A percentile compares a stretch with the other conserved stretches of the same genome.
Evolutionary conservation across 179 eudicot species (phyloP).

Genomic region (Silene vulgaris): DNA sequence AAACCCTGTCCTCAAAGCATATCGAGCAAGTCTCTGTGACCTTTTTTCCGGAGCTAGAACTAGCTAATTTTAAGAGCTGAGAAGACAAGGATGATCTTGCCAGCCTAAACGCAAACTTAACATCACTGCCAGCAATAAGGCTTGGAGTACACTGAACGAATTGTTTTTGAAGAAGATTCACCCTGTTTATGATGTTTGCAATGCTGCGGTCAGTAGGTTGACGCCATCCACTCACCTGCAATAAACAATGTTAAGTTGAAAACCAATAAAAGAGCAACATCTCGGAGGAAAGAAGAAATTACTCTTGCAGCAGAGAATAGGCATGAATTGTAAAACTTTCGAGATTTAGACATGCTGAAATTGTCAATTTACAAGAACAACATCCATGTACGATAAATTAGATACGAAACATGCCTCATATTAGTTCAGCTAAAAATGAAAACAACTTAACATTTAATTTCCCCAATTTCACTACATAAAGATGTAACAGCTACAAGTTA

Average conservation of each 20-base stretch:
- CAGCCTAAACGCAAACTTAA: constrained; percentile 25
- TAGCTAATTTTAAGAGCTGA: constrained; percentile 21
- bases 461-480: neutral
- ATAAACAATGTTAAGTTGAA: neutral
- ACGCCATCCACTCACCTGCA: constrained; percentile 23
- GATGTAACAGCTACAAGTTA: neutral
- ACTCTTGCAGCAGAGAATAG: neutral
- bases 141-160: constrained; percentile 17
- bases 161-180: constrained; percentile 15
- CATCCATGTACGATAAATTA: neutral
- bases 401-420: neutral
- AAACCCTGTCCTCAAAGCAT: constrained; percentile 40
- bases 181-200: constrained; percentile 10
- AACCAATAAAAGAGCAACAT: neutral
- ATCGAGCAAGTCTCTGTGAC: constrained; percentile 28
- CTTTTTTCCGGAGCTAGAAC: constrained; percentile 15
- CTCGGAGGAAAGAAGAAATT: neutral
- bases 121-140: constrained; percentile 19
- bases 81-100: constrained; percentile 23
- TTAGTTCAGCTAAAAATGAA: neutral
- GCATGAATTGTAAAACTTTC: neutral
- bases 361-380: neutral
- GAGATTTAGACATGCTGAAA: neutral
- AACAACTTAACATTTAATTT: neutral
- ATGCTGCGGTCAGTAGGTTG: constrained; percentile 20